Conservation (phyloP, 257 asterid genomes). For the Penstemon barbatus region DNA sequence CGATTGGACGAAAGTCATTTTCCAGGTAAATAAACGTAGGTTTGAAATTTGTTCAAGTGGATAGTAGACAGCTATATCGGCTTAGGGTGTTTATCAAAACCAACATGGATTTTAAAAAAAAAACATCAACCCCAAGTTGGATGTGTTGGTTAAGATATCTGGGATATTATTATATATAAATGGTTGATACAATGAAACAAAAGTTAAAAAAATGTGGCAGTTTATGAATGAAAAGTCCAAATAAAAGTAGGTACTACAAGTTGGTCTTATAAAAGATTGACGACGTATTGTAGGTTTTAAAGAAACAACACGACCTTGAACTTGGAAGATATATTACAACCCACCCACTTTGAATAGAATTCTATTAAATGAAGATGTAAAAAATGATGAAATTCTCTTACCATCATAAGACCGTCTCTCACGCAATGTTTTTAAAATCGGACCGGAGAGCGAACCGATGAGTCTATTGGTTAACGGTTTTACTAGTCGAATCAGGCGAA, state of each 20-base stretch:
- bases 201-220: constrained; percentile 14
- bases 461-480: too few species aligned
- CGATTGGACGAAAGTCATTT: constrained; percentile 20
- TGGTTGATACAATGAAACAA: background rate
- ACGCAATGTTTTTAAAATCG: too few species aligned
- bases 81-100: background rate
- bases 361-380: too few species aligned
- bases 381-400: too few species aligned
- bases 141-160: background rate
- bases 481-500: too few species aligned
- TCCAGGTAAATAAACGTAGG: constrained; percentile 23
- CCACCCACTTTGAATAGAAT: too few species aligned
- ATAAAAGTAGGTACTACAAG: constrained; percentile 20
- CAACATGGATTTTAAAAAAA: constrained; percentile 22
- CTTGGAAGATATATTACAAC: too few species aligned
- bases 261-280: constrained; percentile 13
- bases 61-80: constrained; percentile 18
- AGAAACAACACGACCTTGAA: too few species aligned
- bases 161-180: background rate
- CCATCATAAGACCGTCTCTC: too few species aligned
- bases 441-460: too few species aligned
- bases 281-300: too few species aligned
- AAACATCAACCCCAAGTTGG: constrained; percentile 15
- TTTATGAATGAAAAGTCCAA: constrained; percentile 12
- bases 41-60: constrained; percentile 30